These are phyloP conservation scores for Coemansia pectinata DNA, from an alignment of 192 early-diverging fungal genomes.

Conservation along the genomic window DNA sequence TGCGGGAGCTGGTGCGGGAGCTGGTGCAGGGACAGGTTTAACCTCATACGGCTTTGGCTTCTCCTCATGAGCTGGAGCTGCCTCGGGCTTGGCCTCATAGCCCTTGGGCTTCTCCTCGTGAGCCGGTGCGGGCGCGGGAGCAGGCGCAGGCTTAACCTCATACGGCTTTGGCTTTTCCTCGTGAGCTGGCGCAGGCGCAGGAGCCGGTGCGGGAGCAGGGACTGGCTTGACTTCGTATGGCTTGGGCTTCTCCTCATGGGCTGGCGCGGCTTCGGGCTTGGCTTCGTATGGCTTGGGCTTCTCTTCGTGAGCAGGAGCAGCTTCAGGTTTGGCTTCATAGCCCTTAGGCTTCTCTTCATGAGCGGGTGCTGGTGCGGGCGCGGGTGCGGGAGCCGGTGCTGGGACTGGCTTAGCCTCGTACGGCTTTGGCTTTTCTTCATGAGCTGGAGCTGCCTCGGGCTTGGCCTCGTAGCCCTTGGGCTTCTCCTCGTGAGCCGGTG, in stretches of 20 bases:
- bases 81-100: background rate
- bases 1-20: background rate
- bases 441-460: background rate
- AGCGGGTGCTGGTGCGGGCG: background rate
- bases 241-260: background rate
- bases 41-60: background rate
- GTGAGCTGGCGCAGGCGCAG: background rate
- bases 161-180: background rate
- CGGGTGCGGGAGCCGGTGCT: background rate
- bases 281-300: background rate
- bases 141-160: background rate
- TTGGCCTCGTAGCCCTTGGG: background rate
- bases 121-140: background rate
- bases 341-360: background rate
- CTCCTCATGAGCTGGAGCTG: background rate
- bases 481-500: slow-evolving; percentile 1
- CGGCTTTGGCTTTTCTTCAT: background rate
- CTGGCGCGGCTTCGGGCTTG: background rate
- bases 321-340: background rate
- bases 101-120: background rate
- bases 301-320: background rate
- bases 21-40: background rate
- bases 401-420: background rate
- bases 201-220: background rate
- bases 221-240: background rate